Conservation (phyloP, 2,329 filamentous ascomycete genomes). For the Hypocrella siamensis region DNA sequence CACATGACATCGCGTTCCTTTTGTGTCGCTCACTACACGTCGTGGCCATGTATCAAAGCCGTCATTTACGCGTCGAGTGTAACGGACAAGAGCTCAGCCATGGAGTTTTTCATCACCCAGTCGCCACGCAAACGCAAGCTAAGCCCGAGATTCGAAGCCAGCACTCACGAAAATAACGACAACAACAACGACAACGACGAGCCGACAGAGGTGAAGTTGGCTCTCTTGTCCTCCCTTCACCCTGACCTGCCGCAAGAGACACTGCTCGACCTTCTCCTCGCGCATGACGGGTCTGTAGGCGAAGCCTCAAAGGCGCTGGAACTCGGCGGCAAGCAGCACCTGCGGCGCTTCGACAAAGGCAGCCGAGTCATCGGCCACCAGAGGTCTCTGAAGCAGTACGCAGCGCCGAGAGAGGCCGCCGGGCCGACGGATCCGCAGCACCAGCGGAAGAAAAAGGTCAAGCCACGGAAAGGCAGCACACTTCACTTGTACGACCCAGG, state of each 20-base stretch:
- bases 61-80: too few relatives aligned
- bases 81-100: too few relatives aligned
- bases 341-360: slow-evolving; percentile 15
- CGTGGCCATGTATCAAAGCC: too few relatives aligned
- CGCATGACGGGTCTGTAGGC: slow-evolving; percentile 61
- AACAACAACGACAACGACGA: slow-evolving; percentile 29
- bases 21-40: too few relatives aligned
- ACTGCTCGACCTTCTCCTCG: slow-evolving; percentile 65
- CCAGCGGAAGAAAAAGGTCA: slow-evolving; percentile 36
- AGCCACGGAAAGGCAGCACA: slow-evolving; percentile 66
- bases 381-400: slow-evolving; percentile 44
- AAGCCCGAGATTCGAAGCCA: slow-evolving; percentile 13
- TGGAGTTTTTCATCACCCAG: background rate
- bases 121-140: slow-evolving; percentile 30
- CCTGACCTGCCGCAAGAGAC: slow-evolving; percentile 45
- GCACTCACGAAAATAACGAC: slow-evolving; percentile 4
- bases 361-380: slow-evolving; percentile 35
- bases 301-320: slow-evolving; percentile 43
- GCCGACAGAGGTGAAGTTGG: slow-evolving; percentile 79
- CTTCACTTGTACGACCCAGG: slow-evolving; percentile 69
- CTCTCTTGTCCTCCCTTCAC: slow-evolving; percentile 65
- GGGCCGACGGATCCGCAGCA: too few relatives aligned
- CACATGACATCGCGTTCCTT: too few relatives aligned
- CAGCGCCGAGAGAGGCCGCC: slow-evolving; percentile 8
- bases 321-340: slow-evolving; percentile 4